phyloP scores from a whole-genome alignment of 1,139 yeast species.

The Kodamaea plutei region DNA sequence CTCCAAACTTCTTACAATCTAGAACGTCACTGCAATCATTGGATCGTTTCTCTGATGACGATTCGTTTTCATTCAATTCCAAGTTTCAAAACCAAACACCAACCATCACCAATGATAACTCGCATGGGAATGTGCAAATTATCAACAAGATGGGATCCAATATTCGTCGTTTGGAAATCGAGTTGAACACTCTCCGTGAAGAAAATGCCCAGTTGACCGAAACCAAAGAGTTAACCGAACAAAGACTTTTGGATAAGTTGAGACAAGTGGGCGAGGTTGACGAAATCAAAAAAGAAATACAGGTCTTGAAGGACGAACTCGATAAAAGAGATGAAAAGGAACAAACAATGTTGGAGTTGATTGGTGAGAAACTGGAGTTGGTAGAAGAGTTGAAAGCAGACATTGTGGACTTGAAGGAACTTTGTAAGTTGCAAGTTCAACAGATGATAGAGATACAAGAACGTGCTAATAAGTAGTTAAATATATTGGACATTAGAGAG shows the following conservation, averaged over 20 bases:
- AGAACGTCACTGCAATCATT: constrained; percentile 8
- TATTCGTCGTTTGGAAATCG: constrained; percentile 76
- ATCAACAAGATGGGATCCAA: constrained; percentile 71
- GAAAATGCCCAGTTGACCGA: constrained; percentile 50
- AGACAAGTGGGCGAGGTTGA: constrained; percentile 50
- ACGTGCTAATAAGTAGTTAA: too few species aligned
- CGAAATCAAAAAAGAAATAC: constrained; percentile 31
- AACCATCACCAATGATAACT: constrained; percentile 1
- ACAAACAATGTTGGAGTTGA: constrained; percentile 63
- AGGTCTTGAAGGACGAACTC: constrained; percentile 33
- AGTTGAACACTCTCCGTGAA: constrained; percentile 60
- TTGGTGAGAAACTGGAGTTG: constrained; percentile 86
- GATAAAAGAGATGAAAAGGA: constrained; percentile 39
- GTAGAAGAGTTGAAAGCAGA: constrained; percentile 87
- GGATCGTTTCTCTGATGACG: constrained; percentile 7
- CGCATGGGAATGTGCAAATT: constrained; percentile 46
- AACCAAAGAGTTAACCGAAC: constrained; percentile 66
- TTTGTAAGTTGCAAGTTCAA: constrained; percentile 79
- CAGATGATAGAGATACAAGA: constrained; percentile 68
- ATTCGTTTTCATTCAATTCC: constrained; percentile 2
- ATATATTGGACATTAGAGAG: too few species aligned
- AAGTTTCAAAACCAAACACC: constrained; percentile 6
- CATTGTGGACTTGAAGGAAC: constrained; percentile 79
- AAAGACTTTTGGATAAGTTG: constrained; percentile 48
- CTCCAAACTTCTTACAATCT: constrained; percentile 1